Evolutionary conservation across 2,329 filamentous ascomycete genomes (phyloP).

Genomic region (Claviceps purpurea): DNA sequence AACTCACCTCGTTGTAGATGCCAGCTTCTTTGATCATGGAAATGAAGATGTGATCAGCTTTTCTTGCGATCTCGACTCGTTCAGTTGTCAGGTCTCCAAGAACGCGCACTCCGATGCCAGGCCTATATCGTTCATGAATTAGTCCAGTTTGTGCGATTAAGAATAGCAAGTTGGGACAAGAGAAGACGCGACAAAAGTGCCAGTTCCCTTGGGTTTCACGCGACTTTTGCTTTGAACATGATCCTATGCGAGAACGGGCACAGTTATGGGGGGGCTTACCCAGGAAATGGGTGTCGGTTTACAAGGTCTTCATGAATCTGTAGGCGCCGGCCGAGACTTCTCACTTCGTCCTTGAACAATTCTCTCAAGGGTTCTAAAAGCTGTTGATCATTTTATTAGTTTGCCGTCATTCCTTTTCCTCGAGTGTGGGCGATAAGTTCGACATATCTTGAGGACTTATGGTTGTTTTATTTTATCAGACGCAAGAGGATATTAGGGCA

Average conservation of each 20-base stretch:
- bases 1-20: conserved; percentile 46
- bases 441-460: not conserved
- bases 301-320: conserved; percentile 20
- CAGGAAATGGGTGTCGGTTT: conserved; percentile 13
- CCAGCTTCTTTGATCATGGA: conserved; percentile 59
- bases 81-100: conserved; percentile 74
- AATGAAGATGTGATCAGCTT: conserved; percentile 70
- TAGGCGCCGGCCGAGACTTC: conserved; percentile 17
- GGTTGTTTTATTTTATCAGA: not conserved
- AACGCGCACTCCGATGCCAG: conserved; percentile 59
- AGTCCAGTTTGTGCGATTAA: not conserved
- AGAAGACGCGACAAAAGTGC: not conserved
- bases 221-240: not conserved
- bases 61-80: conserved; percentile 63
- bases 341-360: conserved; percentile 49
- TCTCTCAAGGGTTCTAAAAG: conserved; percentile 46
- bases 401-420: not conserved
- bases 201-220: not conserved
- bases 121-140: conserved; percentile 25
- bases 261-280: not conserved
- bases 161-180: not conserved
- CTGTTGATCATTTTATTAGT: conserved; percentile 30
- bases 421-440: not conserved
- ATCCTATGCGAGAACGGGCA: not conserved
- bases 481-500: not conserved